Conservation (phyloP, 1,284 basidiomycete species). For the Phellopilus nigrolimitatus region DNA sequence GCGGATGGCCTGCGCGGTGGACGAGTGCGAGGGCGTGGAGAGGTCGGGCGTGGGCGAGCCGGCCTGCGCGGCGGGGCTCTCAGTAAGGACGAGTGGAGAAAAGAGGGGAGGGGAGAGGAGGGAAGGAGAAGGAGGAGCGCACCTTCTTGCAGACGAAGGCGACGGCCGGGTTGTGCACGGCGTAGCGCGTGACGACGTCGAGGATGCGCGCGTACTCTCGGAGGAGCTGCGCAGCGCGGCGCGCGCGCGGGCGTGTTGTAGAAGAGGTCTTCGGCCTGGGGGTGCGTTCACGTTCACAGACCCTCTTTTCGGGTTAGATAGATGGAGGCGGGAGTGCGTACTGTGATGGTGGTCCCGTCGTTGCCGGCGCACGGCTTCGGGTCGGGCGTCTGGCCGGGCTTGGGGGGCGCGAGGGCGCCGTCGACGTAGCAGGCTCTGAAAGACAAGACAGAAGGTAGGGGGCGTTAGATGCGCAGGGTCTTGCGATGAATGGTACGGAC, state of each 20-base stretch:
- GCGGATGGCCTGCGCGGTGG: conserved; percentile 70
- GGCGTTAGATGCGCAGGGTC: too few relatives aligned
- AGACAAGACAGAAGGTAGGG: not conserved
- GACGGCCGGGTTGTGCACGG: conserved; percentile 85
- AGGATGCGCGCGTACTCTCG: conserved; percentile 93
- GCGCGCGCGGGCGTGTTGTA: conserved; percentile 91
- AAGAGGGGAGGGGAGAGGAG: too few relatives aligned
- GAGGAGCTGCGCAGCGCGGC: conserved; percentile 81
- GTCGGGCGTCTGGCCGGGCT: conserved; percentile 63
- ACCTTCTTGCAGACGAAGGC: conserved; percentile 93
- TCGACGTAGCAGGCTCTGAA: conserved; percentile 76
- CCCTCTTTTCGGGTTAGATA: too few relatives aligned
- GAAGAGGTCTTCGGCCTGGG: conserved; percentile 94
- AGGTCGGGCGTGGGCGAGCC: conserved; percentile 76
- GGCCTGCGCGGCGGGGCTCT: conserved; percentile 47
- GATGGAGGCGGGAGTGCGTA: conserved; percentile 41
- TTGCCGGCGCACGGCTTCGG: conserved; percentile 92
- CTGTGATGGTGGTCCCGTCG: conserved; percentile 88
- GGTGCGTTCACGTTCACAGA: not conserved
- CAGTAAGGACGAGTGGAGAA: too few relatives aligned
- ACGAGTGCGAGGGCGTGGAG: conserved; percentile 72
- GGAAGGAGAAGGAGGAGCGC: conserved; percentile 6
- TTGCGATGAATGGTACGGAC: conserved; percentile 41
- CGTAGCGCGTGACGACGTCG: conserved; percentile 93
- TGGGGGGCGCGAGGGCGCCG: conserved; percentile 64